phyloP scores from a whole-genome alignment of 225 moss, liverwort and hornwort species.

The Bryum argenteum region DNA sequence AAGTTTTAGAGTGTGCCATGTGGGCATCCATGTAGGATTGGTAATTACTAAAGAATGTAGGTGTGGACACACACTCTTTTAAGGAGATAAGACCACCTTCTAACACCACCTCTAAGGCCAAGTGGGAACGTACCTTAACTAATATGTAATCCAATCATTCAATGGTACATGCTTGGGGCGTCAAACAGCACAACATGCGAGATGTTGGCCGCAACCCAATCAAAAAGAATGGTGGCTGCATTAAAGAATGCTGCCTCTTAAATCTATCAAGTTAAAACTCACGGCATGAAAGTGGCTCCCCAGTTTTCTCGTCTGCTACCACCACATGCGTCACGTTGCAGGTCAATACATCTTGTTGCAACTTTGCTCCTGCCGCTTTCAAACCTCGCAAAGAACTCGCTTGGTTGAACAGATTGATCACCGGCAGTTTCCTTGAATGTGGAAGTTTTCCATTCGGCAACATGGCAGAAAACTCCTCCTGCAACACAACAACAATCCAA shows the following conservation, averaged over 20 bases:
- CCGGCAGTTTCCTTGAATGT: conserved; percentile 60
- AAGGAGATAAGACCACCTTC: too few relatives aligned
- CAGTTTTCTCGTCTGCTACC: conserved; percentile 62
- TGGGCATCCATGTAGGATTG: too few relatives aligned
- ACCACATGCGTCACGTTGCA: conserved; percentile 65
- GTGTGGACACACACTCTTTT: too few relatives aligned
- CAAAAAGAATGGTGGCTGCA: not conserved
- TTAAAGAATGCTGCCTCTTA: not conserved
- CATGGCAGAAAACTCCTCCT: conserved; percentile 57
- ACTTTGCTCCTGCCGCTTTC: conserved; percentile 81
- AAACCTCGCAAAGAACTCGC: conserved; percentile 70
- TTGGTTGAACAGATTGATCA: conserved; percentile 87
- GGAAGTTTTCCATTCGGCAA: conserved; percentile 71
- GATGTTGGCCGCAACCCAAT: not conserved
- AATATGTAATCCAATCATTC: not conserved
- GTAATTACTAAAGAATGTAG: too few relatives aligned
- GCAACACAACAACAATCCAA: not conserved
- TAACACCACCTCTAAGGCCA: too few relatives aligned
- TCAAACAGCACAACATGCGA: not conserved
- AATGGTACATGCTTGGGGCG: not conserved
- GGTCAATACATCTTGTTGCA: conserved; percentile 72
- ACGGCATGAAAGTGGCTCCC: conserved; percentile 64
- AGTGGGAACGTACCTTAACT: too few relatives aligned
- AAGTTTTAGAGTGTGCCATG: too few relatives aligned
- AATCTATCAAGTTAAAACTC: conserved; percentile 34